These are phyloP conservation scores for Xanthoparmelia taractica DNA, from an alignment of 495 filamentous ascomycete species.

Conservation along the genomic window DNA sequence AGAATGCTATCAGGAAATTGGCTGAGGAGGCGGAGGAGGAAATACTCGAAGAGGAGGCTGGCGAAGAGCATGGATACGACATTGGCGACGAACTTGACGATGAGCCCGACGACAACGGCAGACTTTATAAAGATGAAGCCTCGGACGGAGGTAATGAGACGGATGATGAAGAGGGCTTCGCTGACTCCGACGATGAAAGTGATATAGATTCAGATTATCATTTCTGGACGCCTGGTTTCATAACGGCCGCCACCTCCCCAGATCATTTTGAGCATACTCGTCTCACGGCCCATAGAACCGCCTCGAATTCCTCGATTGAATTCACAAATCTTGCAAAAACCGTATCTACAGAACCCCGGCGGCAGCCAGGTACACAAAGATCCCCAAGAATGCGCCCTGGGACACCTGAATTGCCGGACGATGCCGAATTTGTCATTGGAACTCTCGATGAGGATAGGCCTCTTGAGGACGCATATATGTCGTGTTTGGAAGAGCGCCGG, in stretches of 20 bases:
- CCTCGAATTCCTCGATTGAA: constrained; percentile 58
- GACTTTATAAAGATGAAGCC: constrained; percentile 42
- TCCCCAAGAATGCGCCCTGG: constrained; percentile 56
- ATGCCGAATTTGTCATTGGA: constrained; percentile 95
- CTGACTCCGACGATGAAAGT: constrained; percentile 77
- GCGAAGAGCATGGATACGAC: constrained; percentile 49
- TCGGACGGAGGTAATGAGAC: constrained; percentile 75
- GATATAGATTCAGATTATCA: constrained; percentile 65
- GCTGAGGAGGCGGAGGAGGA: constrained; percentile 90
- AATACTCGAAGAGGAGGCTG: constrained; percentile 62
- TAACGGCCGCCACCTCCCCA: constrained; percentile 48
- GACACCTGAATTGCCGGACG: constrained; percentile 84
- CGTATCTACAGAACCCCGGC: constrained; percentile 22
- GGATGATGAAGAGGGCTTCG: constrained; percentile 93
- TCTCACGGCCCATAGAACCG: constrained; percentile 38
- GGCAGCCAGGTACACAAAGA: constrained; percentile 34
- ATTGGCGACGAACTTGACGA: constrained; percentile 47
- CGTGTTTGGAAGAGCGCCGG: constrained; percentile 70
- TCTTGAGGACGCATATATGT: constrained; percentile 86
- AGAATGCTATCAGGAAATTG: constrained; percentile 76
- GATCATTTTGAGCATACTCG: constrained; percentile 45
- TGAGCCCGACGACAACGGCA: constrained; percentile 41
- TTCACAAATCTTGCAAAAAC: constrained; percentile 45
- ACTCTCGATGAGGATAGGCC: constrained; percentile 92
- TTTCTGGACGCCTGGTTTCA: constrained; percentile 66